Conservation (phyloP, 331 rosid genomes). For the Spiraea crenata region DNA sequence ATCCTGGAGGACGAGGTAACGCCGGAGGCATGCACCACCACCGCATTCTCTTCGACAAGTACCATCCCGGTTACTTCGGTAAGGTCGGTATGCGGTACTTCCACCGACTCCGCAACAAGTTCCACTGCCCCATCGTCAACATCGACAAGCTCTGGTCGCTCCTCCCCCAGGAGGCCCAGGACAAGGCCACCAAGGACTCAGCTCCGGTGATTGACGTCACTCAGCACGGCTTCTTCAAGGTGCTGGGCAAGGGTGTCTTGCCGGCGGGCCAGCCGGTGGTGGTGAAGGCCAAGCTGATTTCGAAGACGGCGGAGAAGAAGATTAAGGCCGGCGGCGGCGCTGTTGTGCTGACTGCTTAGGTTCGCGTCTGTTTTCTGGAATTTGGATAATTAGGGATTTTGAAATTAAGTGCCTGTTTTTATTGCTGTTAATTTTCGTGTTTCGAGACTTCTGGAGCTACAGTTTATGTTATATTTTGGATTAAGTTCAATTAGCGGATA, state of each 20-base stretch:
- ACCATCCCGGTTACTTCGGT: constrained; percentile 84
- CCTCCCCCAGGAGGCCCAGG: constrained; percentile 64
- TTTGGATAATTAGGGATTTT: constrained; percentile 1
- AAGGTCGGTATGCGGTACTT: constrained; percentile 89
- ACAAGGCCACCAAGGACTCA: constrained; percentile 57
- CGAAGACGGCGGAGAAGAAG: constrained; percentile 86
- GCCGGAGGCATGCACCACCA: constrained; percentile 99
- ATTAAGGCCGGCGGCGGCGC: constrained; percentile 90
- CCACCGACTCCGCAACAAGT: constrained; percentile 80
- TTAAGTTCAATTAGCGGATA: background rate
- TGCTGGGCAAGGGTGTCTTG: constrained; percentile 67
- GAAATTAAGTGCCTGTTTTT: background rate
- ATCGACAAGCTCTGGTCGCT: constrained; percentile 77
- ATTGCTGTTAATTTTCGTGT: background rate
- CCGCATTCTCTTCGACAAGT: constrained; percentile 86
- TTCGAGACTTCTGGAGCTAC: background rate
- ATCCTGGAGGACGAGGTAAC: constrained; percentile 90
- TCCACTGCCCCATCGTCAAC: constrained; percentile 74
- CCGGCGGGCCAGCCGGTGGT: constrained; percentile 60
- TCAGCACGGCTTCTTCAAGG: constrained; percentile 67
- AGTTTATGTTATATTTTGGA: background rate
- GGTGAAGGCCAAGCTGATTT: constrained; percentile 79
- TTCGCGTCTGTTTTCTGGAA: constrained; percentile 6
- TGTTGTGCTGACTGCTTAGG: constrained; percentile 78
- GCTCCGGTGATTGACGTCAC: constrained; percentile 71